A percentile compares a stretch with the other conserved stretches of the same genome.
Conservation (phyloP, 345 rosid genomes). For the Euphorbia pulcherrima region DNA sequence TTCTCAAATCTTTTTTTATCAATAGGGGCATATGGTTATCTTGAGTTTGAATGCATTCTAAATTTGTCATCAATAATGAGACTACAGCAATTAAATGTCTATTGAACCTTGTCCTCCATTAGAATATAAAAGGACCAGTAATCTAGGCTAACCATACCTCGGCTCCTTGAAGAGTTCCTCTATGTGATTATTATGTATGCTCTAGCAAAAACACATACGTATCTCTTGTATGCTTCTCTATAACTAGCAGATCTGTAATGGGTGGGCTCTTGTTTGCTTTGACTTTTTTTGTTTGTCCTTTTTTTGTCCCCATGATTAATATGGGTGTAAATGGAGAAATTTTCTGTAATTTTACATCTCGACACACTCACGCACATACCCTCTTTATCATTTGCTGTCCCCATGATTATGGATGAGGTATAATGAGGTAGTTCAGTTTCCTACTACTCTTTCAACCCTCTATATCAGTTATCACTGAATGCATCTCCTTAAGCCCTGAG, state of each 20-base stretch:
- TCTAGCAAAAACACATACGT: background rate
- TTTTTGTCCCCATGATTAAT: background rate
- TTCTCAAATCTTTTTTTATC: background rate
- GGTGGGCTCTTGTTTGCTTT: background rate
- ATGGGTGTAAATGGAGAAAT: too few relatives aligned
- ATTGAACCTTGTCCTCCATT: background rate
- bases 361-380: too few relatives aligned
- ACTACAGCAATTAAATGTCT: background rate
- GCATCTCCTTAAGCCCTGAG: too few relatives aligned
- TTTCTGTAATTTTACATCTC: too few relatives aligned
- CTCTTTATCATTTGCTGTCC: too few relatives aligned
- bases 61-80: constrained; percentile 3
- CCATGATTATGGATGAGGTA: too few relatives aligned
- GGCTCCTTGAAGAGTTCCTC: background rate
- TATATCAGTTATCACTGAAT: too few relatives aligned
- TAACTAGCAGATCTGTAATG: background rate
- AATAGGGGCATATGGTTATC: background rate
- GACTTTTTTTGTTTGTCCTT: background rate
- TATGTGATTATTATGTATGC: background rate
- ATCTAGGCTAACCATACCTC: background rate
- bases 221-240: background rate
- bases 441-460: too few relatives aligned
- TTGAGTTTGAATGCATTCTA: background rate
- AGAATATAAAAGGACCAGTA: background rate
- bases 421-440: too few relatives aligned